Percentiles rank a stretch among this genome's conserved stretches.
phyloP scores from a whole-genome alignment of 2,329 filamentous ascomycete genomes.

The Epichloe aotearoae region DNA sequence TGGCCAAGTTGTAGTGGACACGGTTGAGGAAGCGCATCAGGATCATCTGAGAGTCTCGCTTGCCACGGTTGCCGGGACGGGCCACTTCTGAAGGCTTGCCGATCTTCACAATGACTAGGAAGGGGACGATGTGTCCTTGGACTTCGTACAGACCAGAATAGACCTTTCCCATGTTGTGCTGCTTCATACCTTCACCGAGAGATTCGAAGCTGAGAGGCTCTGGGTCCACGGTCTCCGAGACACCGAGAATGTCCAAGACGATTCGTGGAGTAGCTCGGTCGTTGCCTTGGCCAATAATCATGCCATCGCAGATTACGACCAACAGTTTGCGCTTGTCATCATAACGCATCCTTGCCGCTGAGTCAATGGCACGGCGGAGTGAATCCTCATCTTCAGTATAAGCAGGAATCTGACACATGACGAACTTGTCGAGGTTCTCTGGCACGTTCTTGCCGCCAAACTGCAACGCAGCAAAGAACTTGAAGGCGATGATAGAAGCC shows the following conservation, averaged over 20 bases:
- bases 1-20: constrained; percentile 91
- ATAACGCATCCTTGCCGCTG: constrained; percentile 86
- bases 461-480: constrained; percentile 91
- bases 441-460: constrained; percentile 85
- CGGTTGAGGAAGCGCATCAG: constrained; percentile 98
- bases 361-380: constrained; percentile 91
- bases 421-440: constrained; percentile 94
- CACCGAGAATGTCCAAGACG: constrained; percentile 90
- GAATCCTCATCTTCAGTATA: constrained; percentile 99
- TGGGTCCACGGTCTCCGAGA: constrained; percentile 84
- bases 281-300: constrained; percentile 99
- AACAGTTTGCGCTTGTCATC: constrained; percentile 97
- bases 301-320: constrained; percentile 87
- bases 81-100: constrained; percentile 95
- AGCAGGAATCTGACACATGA: constrained; percentile 94
- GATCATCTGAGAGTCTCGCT: constrained; percentile 98
- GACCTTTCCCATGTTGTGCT: constrained; percentile 98
- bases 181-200: constrained; percentile 87
- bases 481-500: constrained; percentile 76
- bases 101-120: constrained; percentile 92
- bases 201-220: constrained; percentile 95
- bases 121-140: constrained; percentile 94
- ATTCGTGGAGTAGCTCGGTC: constrained; percentile 91
- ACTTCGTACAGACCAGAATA: constrained; percentile 98
- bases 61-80: constrained; percentile 92